phyloP scores from a whole-genome alignment of 2,329 filamentous ascomycete species.

The Botrytis paeoniae region DNA sequence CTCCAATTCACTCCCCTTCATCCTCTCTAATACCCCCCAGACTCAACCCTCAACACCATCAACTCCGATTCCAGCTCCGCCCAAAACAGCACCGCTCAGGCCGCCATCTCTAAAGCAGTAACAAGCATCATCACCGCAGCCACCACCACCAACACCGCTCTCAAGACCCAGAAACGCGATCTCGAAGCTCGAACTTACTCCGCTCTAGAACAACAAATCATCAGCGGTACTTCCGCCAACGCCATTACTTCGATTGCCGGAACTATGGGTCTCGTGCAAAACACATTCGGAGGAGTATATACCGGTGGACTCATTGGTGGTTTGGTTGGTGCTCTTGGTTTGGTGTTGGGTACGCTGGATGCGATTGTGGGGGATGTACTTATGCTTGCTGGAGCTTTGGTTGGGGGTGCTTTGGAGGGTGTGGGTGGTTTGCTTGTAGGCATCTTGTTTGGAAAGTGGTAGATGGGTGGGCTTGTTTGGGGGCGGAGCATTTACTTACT shows the following conservation, averaged over 20 bases:
- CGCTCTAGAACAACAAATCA: neutral
- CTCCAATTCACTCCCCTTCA: neutral
- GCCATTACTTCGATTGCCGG: neutral
- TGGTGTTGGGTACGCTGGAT: neutral
- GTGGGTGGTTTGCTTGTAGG: neutral
- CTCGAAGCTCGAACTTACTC: neutral
- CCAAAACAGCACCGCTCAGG: neutral
- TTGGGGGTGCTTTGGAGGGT: neutral
- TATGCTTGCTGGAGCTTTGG: neutral
- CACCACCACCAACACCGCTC: neutral
- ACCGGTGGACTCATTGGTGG: neutral
- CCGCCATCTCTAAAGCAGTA: neutral
- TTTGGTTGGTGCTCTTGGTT: neutral
- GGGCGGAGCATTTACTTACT: neutral
- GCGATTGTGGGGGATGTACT: neutral
- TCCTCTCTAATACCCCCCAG: neutral
- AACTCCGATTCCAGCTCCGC: neutral
- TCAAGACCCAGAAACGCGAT: neutral
- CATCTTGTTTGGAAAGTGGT: neutral
- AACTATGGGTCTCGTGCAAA: neutral
- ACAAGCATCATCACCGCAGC: neutral
- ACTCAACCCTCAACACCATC: neutral
- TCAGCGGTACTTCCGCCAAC: neutral
- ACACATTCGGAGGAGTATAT: neutral
- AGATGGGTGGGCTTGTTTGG: neutral